Evolutionary conservation across 768 basidiomycete species (phyloP), one percentile per base, ranked within the genome.

Genomic region (Boletus pseudopeckii): DNA sequence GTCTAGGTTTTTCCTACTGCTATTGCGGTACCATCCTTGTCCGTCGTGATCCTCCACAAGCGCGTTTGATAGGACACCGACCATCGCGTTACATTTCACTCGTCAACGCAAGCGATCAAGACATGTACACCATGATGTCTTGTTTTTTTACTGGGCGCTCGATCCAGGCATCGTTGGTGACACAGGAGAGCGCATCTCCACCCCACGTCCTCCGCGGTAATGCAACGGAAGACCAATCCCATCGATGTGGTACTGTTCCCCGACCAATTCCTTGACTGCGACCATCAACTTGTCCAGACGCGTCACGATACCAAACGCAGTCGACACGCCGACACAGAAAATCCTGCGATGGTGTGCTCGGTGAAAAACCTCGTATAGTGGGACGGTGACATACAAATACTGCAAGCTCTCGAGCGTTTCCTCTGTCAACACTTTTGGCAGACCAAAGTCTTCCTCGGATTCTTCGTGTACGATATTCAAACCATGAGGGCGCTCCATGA

Each of bases 171-270:
- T 39, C 34, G 24, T 32, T 2, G 50, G 53, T 1, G 24, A 14
- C 17, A 49, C 39, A 3, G 71, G 70, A 22, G 71, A 65, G 18
- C 63, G 62, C 61, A 71, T 56, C 24, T 72, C 73, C 28, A 69
- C 60, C 11, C 67, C 69, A 0, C 26, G 50, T 51, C 41, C 53
- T 48, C 62, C 62, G 48, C 47, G 57, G 53, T 52, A 59, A 53
- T 72, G 52, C 44, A 58, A 18, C 18, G 58, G 65, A 50, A 50
- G 57, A 34, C 80, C 84, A 15, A 88, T 69, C 0, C 88, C 88
- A 53, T 85, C 80, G n/a, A 92, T 88, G 64, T 92, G 87, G 65
- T 87, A 91, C 59, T 89, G 86, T 66, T 93, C 91, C 2, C 91
- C 91, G 1, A 93, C 88, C 42, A 93, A 74, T 68, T 92, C 89